These are phyloP conservation scores for Euphrasia arctica DNA, from an alignment of 305 asterid genomes.

Conservation along the genomic window DNA sequence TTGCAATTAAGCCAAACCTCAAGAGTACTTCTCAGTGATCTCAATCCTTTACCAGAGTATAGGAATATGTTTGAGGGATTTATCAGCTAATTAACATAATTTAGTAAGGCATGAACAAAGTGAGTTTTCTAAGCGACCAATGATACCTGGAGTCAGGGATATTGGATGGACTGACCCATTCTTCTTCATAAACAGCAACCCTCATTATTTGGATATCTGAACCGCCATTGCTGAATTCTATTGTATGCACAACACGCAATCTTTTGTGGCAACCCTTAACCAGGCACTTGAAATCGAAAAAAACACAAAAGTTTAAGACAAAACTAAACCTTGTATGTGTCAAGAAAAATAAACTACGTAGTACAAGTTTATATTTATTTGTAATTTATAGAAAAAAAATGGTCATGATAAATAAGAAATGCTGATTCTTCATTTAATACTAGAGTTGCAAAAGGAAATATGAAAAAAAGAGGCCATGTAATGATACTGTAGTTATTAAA, in stretches of 20 bases:
- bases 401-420: background rate
- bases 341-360: background rate
- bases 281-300: conserved; percentile 57
- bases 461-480: conserved; percentile 11
- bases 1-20: background rate
- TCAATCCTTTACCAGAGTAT: background rate
- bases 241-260: conserved; percentile 89
- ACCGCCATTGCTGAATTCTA: conserved; percentile 91
- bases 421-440: conserved; percentile 9
- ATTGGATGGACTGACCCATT: conserved; percentile 86
- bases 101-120: conserved; percentile 19
- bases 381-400: background rate
- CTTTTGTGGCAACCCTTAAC: conserved; percentile 98
- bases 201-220: conserved; percentile 92
- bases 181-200: conserved; percentile 93
- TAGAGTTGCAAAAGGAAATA: conserved; percentile 2
- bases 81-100: conserved; percentile 1
- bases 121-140: conserved; percentile 18
- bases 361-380: conserved; percentile 1
- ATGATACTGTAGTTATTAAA: background rate
- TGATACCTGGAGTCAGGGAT: conserved; percentile 70
- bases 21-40: too few relatives aligned
- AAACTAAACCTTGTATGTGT: background rate
- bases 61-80: background rate
- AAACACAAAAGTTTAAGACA: background rate